Evolutionary conservation across 1,284 basidiomycete genomes (phyloP), one percentile per base, ranked within the genome.

Genomic region (Moesziomyces globuligerus): DNA sequence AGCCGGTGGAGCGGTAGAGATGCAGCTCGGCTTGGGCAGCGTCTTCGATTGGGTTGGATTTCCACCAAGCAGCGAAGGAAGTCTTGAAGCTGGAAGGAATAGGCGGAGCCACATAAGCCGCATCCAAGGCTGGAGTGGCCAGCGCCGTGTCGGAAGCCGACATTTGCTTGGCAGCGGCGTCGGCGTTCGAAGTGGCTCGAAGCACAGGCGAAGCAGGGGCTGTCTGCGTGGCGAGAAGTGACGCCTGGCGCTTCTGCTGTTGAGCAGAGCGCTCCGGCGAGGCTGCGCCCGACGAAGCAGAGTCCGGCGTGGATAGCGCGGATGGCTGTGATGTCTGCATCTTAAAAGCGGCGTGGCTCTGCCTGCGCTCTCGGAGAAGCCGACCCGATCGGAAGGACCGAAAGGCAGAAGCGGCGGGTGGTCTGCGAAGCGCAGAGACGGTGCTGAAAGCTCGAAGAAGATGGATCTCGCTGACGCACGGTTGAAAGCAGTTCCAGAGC

Each of bases 51-150:
- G 61, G 60, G 20, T 60, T 48, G 1, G 68, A 60, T 8, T 44
- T 60, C 69, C 72, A 76, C 77, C 77, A 79, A 17, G 75, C 71
- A 34, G 57, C 50, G 17, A 79, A 48, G 1, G 77, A 79, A 0
- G 68, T 56, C 17, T 55, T 54, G 50, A 79, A 41, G 56, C 73
- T 68, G 6, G 55, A 58, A 1, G 77, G 77, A n/a, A 79, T 67
- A 23, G 72, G 69, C 4, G 67, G 62, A 9, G 72, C 68, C 3
- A 68, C 64, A 23, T 68, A 74, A 0, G 61, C 47, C 7, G 60
- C 41, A 3, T 32, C 37, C 1, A 37, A 45, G 15, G 47, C 34
- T 21, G 45, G 20, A 18, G 48, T 26, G 7, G 42, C 50, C 20
- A 59, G 55, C 7, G 51, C 55, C 38, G 59, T 45, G 25, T 69